A percentile compares a stretch with the other conserved stretches of the same genome.
Conservation (phyloP, 2,329 filamentous ascomycete genomes). For the Rosellinia necatrix region DNA sequence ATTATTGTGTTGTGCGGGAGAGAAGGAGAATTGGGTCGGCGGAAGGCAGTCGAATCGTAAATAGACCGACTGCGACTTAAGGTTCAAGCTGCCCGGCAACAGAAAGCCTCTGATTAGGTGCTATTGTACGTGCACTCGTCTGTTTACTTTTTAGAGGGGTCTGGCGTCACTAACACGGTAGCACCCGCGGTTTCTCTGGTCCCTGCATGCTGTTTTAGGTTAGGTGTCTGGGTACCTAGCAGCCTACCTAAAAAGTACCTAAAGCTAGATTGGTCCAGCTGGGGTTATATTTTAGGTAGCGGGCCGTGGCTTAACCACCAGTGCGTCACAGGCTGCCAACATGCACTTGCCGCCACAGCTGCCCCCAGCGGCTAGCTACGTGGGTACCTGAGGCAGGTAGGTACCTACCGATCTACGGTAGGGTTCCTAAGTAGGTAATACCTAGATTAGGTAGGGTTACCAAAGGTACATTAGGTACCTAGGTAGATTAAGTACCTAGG, state of each 20-base stretch:
- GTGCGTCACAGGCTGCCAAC: background rate
- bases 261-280: background rate
- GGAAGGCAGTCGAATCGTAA: background rate
- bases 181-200: slow-evolving; percentile 10
- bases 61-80: background rate
- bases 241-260: too few relatives aligned
- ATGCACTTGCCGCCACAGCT: slow-evolving; percentile 1
- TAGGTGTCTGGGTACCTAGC: too few relatives aligned
- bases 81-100: slow-evolving; percentile 11
- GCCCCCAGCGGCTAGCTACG: too few relatives aligned
- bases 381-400: too few relatives aligned
- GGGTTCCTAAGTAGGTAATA: too few relatives aligned
- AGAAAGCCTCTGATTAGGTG: background rate
- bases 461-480: too few relatives aligned
- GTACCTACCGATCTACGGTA: too few relatives aligned
- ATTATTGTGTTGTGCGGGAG: slow-evolving; percentile 1
- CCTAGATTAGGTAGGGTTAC: too few relatives aligned
- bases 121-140: too few relatives aligned
- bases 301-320: slow-evolving; percentile 2
- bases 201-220: too few relatives aligned
- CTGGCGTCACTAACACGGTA: slow-evolving; percentile 11
- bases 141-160: slow-evolving; percentile 27
- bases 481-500: too few relatives aligned
- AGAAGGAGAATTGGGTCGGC: background rate
- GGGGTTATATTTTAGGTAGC: too few relatives aligned